A percentile compares a stretch with the other conserved stretches of the same genome.
Evolutionary conservation across 2,329 filamentous ascomycete genomes (phyloP).

Genomic region (Xylaria sp.): DNA sequence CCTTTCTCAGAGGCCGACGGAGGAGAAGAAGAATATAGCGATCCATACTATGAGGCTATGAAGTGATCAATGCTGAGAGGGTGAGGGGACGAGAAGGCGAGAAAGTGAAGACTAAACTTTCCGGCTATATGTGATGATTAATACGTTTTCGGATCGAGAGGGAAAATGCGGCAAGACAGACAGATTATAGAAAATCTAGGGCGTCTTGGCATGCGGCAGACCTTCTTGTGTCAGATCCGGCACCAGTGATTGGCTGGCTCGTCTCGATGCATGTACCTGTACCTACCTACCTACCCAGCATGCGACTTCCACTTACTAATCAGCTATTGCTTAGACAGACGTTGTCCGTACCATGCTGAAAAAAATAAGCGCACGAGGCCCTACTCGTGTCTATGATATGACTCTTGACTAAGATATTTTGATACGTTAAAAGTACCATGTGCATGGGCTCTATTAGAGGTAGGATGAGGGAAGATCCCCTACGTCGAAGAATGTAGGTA

Average conservation of each 20-base stretch:
- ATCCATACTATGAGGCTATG: neutral
- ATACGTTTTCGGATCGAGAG: neutral
- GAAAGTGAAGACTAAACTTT: neutral
- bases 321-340: neutral
- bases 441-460: no score
- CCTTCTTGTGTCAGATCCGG: conserved; percentile 16
- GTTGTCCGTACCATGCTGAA: neutral
- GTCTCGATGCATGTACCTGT: neutral
- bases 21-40: neutral
- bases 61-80: neutral
- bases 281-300: no score
- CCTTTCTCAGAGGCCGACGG: neutral
- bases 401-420: no score
- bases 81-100: neutral
- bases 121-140: neutral
- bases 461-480: no score
- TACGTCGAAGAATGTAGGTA: no score
- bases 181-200: neutral
- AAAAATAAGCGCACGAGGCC: neutral
- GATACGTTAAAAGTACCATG: no score
- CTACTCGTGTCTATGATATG: neutral
- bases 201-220: conserved; percentile 26
- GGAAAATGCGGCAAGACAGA: neutral
- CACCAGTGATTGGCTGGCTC: conserved; percentile 18
- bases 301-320: conserved; percentile 9